Evolutionary conservation across 2,329 filamentous ascomycete genomes (phyloP).

Genomic region (Trichophyton simii): DNA sequence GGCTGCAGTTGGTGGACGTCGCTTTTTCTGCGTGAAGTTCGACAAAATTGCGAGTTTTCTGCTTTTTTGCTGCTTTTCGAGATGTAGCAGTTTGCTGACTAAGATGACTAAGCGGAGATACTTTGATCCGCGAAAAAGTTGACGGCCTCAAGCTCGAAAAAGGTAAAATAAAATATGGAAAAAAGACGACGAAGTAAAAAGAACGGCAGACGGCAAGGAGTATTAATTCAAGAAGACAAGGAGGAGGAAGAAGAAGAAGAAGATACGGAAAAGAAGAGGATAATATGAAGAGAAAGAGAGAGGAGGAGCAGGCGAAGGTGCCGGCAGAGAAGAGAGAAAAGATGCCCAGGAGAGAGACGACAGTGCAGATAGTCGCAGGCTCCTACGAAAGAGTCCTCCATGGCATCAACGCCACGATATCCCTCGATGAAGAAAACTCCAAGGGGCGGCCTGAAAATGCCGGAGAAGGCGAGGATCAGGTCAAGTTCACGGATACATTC

Average conservation of each 20-base stretch:
- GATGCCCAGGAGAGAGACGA: conserved; percentile 26
- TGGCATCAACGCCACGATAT: conserved; percentile 63
- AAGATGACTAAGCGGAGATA: neutral
- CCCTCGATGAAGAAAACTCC: conserved; percentile 9
- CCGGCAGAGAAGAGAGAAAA: conserved; percentile 13
- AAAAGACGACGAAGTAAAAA: neutral
- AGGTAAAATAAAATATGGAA: neutral
- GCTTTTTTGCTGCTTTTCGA: neutral
- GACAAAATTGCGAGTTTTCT: neutral
- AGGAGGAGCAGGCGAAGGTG: neutral
- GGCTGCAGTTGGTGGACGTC: conserved; percentile 17
- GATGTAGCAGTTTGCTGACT: neutral
- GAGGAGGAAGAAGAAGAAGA: neutral
- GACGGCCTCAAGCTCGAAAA: neutral
- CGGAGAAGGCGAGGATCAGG: conserved; percentile 21
- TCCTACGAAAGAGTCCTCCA: conserved; percentile 92
- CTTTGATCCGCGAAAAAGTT: neutral
- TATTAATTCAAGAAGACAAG: neutral
- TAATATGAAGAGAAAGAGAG: neutral
- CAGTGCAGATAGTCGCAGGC: conserved; percentile 81
- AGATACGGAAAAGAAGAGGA: neutral
- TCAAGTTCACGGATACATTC: conserved; percentile 80
- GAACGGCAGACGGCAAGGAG: too few relatives aligned
- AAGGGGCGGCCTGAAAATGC: conserved; percentile 1
- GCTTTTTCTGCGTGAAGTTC: neutral